These are phyloP conservation scores for Tricholoma matsutake DNA, from an alignment of 768 basidiomycete genomes.

Conservation along the genomic window DNA sequence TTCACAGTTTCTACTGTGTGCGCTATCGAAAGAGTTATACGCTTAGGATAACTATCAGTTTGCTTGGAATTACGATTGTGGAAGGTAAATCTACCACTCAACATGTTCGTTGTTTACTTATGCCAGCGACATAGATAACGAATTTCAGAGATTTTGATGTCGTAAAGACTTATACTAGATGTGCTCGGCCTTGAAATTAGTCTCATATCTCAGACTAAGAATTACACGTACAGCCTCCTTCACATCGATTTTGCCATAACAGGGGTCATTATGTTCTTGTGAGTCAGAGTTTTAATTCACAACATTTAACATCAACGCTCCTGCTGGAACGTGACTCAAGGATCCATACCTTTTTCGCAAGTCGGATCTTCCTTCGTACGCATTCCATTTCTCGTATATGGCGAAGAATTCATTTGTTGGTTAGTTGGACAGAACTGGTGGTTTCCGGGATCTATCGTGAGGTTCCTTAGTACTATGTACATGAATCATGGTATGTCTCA, in stretches of 20 bases:
- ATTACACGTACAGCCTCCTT: not conserved
- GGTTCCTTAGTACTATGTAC: not conserved
- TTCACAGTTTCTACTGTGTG: slow-evolving; percentile 8
- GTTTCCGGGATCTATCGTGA: not conserved
- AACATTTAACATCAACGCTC: not conserved
- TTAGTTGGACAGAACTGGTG: slow-evolving; percentile 1
- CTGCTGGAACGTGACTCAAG: not conserved
- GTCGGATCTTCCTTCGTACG: not conserved
- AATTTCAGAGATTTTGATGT: not conserved
- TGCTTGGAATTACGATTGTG: slow-evolving; percentile 9
- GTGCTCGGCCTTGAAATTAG: not conserved
- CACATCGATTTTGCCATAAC: not conserved
- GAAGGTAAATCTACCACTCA: slow-evolving; percentile 7
- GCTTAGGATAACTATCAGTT: not conserved
- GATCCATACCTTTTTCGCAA: slow-evolving; percentile 5
- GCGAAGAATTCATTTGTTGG: not conserved
- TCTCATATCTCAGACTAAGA: not conserved
- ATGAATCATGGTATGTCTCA: not conserved
- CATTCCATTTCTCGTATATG: not conserved
- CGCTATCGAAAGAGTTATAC: not conserved
- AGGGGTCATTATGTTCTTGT: not conserved
- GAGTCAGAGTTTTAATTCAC: not conserved
- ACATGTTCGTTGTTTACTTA: too few species aligned
- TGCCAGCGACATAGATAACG: slow-evolving; percentile 5
- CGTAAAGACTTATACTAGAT: not conserved